Conservation (phyloP, 2,329 filamentous ascomycete genomes). For the Emericellopsis cladophorae region DNA sequence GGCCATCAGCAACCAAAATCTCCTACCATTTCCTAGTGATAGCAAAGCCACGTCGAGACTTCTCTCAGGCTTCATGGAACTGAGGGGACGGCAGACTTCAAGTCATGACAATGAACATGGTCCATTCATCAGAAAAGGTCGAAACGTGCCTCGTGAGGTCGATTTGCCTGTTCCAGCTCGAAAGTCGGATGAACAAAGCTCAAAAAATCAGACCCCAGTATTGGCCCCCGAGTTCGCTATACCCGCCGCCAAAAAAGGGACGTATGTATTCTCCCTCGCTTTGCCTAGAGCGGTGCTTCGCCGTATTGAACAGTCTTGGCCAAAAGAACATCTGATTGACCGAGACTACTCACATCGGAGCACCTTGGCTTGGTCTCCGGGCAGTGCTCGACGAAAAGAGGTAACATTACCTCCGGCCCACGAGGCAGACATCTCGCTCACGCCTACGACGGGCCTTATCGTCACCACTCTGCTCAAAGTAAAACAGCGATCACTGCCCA, state of each 20-base stretch:
- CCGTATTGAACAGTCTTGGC: slow-evolving; percentile 34
- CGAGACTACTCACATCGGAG: slow-evolving; percentile 39
- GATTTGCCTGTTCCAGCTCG: not conserved
- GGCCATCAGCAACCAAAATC: not conserved
- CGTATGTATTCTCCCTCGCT: slow-evolving; percentile 38
- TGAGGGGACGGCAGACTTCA: too few species aligned
- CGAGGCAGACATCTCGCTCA: slow-evolving; percentile 64
- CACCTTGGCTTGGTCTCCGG: slow-evolving; percentile 16
- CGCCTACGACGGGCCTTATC: slow-evolving; percentile 56
- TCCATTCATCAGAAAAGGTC: not conserved
- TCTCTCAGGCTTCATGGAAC: slow-evolving; percentile 1
- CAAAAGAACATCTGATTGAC: slow-evolving; percentile 41
- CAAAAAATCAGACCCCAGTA: not conserved
- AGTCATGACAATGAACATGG: too few species aligned
- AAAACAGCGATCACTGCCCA: slow-evolving; percentile 57
- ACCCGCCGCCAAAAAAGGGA: slow-evolving; percentile 7
- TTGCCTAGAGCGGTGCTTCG: slow-evolving; percentile 34
- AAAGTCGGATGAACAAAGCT: too few species aligned
- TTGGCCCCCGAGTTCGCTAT: slow-evolving; percentile 2
- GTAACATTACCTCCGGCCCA: slow-evolving; percentile 24
- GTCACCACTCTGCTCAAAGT: slow-evolving; percentile 59
- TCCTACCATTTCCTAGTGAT: not conserved
- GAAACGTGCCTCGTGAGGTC: not conserved
- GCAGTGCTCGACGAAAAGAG: slow-evolving; percentile 10
- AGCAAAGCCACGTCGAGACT: not conserved